A percentile compares a stretch with the other conserved stretches of the same genome.
phyloP scores from a whole-genome alignment of 331 rosid species.

The Phaseolus coccineus region DNA sequence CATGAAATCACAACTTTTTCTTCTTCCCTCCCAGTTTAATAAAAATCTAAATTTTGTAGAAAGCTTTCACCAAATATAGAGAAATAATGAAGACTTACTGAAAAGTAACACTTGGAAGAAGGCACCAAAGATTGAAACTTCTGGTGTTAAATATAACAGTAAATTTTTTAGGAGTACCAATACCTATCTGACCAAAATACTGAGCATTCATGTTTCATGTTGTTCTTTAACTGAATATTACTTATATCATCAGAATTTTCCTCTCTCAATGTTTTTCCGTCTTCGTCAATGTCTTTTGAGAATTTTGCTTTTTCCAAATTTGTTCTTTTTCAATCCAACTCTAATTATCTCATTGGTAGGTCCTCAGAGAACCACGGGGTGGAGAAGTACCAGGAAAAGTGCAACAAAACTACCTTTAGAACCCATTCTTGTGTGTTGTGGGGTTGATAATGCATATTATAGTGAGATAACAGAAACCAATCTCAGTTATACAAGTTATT shows the following conservation, averaged over 20 bases:
- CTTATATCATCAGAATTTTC: constrained; percentile 57
- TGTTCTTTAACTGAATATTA: constrained; percentile 64
- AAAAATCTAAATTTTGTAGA: constrained; percentile 3
- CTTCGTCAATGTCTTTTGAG: constrained; percentile 48
- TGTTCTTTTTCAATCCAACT: constrained; percentile 67
- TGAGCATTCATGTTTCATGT: constrained; percentile 66
- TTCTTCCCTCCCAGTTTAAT: constrained; percentile 25
- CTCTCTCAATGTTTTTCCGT: constrained; percentile 36
- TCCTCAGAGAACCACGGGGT: constrained; percentile 51
- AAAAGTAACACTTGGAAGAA: constrained; percentile 70
- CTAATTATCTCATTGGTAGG: constrained; percentile 63
- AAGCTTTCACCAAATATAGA: not conserved
- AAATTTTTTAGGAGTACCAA: constrained; percentile 76
- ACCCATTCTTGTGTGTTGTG: constrained; percentile 53
- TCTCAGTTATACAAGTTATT: not conserved
- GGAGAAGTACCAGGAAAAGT: constrained; percentile 55
- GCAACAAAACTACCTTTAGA: constrained; percentile 50
- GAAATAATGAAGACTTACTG: constrained; percentile 49
- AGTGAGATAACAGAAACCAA: constrained; percentile 33
- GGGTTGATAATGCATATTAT: not conserved
- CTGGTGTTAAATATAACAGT: constrained; percentile 75
- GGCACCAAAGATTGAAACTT: constrained; percentile 81
- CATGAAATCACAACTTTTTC: constrained; percentile 23
- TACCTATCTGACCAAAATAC: constrained; percentile 44
- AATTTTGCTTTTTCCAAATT: constrained; percentile 54